Base-by-base conservation (phyloP, 805 yeast genomes). In the Hanseniaspora occidentalis region DNA sequence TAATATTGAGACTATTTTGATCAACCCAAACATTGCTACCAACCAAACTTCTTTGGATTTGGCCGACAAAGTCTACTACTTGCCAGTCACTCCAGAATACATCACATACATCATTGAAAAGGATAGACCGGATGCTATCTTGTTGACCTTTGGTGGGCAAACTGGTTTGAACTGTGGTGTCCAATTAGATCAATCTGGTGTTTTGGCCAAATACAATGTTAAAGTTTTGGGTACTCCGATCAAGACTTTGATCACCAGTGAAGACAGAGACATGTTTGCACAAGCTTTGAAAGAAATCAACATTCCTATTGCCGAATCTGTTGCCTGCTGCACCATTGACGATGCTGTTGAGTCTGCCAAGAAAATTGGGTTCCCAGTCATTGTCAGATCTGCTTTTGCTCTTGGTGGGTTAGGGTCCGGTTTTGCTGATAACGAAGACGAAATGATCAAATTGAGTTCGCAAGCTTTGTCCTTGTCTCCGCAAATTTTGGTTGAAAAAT, bases 401-500 rank as follows among this genome's bases (percentile, higher is more conserved):
- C 70, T 89, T 41, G 98, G 98, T 65, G 98, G 98, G 61, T 72
- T 89, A 47, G 98, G 98, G 48, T 88, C 96, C 22, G 98, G 98
- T 52, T 89, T 89, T 60, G 97, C 97, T 43, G 82, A 84, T 50
- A 82, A 85, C 59, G 85, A 84, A 57, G 63, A 72, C 48, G 88
- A 89, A 66, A 73, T 89, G 55, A 71, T 80, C 43, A 88, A 76
- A 35, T 71, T 89, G 50, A 86, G 96, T 69, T 75, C 77, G 57
- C 79, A 82, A 59, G 96, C 97, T 0, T 86, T 89, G 61, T 95
- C 97, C 39, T 75, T 94, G 22, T 81, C 95, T 43, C 96, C 98
- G 10, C 98, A 89, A 68, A 94, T 89, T 42, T 71, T 89, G 48
- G 92, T 89, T 47, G 98, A 89, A 70, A 77, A 79, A 60, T 85